Evolutionary conservation across 768 basidiomycete genomes (phyloP).

Genomic region (Antrodiella citrinella): DNA sequence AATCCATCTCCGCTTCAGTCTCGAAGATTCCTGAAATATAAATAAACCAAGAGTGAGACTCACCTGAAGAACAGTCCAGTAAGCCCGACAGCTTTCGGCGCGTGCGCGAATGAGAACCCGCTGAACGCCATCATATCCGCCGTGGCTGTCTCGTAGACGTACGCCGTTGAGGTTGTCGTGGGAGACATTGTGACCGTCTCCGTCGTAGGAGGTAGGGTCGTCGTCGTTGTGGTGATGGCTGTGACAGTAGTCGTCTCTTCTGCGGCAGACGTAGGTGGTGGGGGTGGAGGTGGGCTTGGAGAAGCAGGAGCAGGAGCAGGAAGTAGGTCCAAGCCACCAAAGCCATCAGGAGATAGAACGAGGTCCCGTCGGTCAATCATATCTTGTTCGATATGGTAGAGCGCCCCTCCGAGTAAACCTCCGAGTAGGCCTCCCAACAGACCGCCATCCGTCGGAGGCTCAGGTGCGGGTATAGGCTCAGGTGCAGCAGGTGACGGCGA

Average conservation of each 20-base stretch:
- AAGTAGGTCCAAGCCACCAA: not conserved
- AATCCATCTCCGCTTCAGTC: no score
- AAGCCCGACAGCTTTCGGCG: slow-evolving; percentile 27
- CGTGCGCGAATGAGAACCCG: not conserved
- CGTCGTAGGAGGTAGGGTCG: not conserved
- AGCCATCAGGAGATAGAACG: not conserved
- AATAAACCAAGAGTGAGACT: not conserved
- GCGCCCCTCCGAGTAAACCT: not conserved
- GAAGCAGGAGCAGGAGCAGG: not conserved
- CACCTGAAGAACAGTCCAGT: slow-evolving; percentile 70
- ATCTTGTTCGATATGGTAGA: not conserved
- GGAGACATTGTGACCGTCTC: slow-evolving; percentile 5
- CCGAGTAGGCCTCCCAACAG: slow-evolving; percentile 9
- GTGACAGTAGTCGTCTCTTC: not conserved
- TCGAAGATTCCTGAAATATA: no score
- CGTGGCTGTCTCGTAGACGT: not conserved
- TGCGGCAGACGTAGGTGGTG: not conserved
- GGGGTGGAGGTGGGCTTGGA: not conserved
- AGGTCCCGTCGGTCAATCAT: not conserved
- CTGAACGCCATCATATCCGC: not conserved
- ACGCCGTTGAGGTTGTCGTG: slow-evolving; percentile 1
- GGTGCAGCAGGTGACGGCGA: not conserved
- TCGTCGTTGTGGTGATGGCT: slow-evolving; percentile 3
- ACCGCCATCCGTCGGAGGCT: slow-evolving; percentile 3
- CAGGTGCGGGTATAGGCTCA: not conserved